A percentile compares a stretch with the other conserved stretches of the same genome.
Evolutionary conservation across 2,329 filamentous ascomycete genomes (phyloP).

Genomic region (Fusarium sp.): DNA sequence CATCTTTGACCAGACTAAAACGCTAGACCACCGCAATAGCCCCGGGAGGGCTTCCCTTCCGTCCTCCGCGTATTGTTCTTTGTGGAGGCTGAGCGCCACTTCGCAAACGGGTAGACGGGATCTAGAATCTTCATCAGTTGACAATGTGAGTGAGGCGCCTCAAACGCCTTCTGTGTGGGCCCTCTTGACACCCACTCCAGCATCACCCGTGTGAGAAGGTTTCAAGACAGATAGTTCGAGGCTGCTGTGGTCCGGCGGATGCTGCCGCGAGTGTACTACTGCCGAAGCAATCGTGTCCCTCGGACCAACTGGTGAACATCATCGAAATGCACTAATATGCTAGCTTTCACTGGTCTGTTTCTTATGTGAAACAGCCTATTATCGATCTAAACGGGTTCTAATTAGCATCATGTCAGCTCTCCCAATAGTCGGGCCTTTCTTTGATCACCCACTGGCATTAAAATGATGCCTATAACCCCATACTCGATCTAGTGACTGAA

Average conservation of each 20-base stretch:
- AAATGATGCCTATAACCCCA: neutral
- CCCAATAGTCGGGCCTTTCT: neutral
- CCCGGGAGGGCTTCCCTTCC: neutral
- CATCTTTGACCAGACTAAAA: no score
- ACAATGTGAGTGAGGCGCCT: neutral
- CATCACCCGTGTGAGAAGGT: neutral
- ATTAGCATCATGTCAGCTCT: neutral
- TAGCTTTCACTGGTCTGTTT: neutral
- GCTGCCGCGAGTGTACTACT: neutral
- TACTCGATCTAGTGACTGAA: neutral
- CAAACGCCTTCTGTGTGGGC: neutral
- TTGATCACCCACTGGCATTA: neutral
- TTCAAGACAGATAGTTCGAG: neutral
- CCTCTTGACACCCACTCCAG: neutral
- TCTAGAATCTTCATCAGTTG: neutral
- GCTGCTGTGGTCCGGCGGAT: neutral
- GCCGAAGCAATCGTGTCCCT: neutral
- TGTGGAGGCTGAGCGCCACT: neutral
- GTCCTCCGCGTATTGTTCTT: neutral
- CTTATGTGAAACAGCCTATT: neutral
- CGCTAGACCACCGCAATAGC: neutral
- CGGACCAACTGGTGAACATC: neutral
- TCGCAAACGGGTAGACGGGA: neutral
- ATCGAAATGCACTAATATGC: neutral
- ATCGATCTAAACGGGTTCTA: neutral